Conservation (phyloP, 2,329 filamentous ascomycete genomes). For the Cryphonectria japonica region DNA sequence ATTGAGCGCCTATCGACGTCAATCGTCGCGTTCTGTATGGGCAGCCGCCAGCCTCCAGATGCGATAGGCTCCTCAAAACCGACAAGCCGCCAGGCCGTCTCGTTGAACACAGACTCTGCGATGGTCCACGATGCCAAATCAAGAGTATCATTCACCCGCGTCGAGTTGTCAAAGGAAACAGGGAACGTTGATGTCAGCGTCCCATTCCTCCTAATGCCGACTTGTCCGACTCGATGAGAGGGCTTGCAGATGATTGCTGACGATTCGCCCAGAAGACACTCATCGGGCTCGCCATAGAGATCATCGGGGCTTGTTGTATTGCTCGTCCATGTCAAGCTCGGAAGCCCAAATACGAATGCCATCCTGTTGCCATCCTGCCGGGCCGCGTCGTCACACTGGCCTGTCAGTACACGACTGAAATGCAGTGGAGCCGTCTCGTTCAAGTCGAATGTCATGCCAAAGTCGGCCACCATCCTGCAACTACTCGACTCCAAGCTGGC, state of each 20-base stretch:
- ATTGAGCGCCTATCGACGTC: neutral
- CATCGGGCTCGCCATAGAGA: neutral
- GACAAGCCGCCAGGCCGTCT: neutral
- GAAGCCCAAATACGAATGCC: neutral
- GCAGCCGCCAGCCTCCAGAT: neutral
- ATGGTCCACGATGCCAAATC: neutral
- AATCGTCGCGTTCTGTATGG: neutral
- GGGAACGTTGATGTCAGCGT: neutral
- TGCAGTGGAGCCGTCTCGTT: neutral
- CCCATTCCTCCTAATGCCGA: neutral
- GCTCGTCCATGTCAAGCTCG: neutral
- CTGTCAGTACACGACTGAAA: neutral
- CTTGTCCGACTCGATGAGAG: neutral
- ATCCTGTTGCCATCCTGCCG: neutral
- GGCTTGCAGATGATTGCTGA: neutral
- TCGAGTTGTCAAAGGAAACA: neutral
- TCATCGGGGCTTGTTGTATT: neutral
- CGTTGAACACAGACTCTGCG: slow-evolving; percentile 1
- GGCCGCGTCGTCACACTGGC: neutral
- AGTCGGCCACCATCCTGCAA: neutral
- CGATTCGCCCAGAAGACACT: neutral
- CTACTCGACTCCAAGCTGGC: neutral
- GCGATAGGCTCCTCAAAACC: neutral
- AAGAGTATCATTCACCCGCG: neutral
- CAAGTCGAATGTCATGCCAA: neutral